Conservation (phyloP, 306 rosid genomes). For the Amphicarpaea edgeworthii region DNA sequence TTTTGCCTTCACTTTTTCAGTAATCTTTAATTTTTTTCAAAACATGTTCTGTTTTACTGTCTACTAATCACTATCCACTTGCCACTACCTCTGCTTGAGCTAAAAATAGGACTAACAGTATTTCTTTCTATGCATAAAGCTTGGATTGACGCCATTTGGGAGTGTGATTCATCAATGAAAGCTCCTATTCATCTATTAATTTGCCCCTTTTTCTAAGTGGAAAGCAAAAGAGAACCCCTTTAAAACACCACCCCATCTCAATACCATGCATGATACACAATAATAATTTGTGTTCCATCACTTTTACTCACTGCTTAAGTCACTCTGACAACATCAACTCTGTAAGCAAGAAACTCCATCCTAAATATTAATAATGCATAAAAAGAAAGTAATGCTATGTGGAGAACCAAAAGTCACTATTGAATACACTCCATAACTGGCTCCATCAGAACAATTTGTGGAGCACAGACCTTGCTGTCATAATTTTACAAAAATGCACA, state of each 20-base stretch:
- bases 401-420: slow-evolving; percentile 13
- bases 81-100: slow-evolving; percentile 37
- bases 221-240: slow-evolving; percentile 59
- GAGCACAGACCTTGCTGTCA: slow-evolving; percentile 5
- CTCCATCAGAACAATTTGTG: slow-evolving; percentile 34
- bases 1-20: not conserved
- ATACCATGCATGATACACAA: slow-evolving; percentile 42
- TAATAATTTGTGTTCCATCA: slow-evolving; percentile 23
- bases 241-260: slow-evolving; percentile 47
- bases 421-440: not conserved
- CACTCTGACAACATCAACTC: slow-evolving; percentile 43
- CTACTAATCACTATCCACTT: slow-evolving; percentile 29
- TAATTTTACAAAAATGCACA: slow-evolving; percentile 14
- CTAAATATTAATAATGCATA: slow-evolving; percentile 12
- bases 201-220: slow-evolving; percentile 49
- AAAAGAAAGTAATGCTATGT: slow-evolving; percentile 11
- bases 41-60: slow-evolving; percentile 27
- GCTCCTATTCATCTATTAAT: slow-evolving; percentile 42
- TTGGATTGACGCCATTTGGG: slow-evolving; percentile 50
- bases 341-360: slow-evolving; percentile 34
- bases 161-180: slow-evolving; percentile 47
- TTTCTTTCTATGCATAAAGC: slow-evolving; percentile 49
- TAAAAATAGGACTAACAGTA: slow-evolving; percentile 43
- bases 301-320: slow-evolving; percentile 47
- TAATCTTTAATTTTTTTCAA: not conserved